phyloP scores from a whole-genome alignment of 23 red algal species.

The Cyanidioschyzon merolae region DNA sequence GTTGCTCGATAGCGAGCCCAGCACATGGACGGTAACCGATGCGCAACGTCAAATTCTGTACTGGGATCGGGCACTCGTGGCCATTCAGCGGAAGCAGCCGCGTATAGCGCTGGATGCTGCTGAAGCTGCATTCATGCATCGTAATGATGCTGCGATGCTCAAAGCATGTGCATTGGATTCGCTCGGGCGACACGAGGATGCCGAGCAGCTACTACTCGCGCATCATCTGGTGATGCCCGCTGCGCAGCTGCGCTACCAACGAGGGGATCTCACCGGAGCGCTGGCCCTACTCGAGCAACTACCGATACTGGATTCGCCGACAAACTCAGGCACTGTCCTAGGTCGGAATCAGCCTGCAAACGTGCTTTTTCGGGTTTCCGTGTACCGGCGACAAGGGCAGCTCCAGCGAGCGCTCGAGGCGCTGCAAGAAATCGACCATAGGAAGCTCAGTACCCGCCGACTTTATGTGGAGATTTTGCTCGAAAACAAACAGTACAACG shows the following conservation, averaged over 20 bases:
- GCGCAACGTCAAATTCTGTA: neutral
- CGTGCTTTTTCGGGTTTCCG: neutral
- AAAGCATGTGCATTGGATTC: neutral
- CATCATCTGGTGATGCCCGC: neutral
- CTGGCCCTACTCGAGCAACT: neutral
- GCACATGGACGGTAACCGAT: neutral
- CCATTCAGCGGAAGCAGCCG: neutral
- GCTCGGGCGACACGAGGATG: neutral
- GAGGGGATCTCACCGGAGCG: neutral
- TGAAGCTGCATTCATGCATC: neutral
- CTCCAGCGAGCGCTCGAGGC: neutral
- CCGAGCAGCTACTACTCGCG: neutral
- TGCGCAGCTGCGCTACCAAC: conserved; percentile 4
- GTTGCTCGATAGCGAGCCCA: neutral
- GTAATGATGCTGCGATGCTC: neutral
- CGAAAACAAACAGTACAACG: neutral
- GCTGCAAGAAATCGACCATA: neutral
- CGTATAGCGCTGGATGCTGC: neutral
- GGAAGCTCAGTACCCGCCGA: neutral
- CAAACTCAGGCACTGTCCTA: neutral
- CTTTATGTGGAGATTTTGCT: neutral
- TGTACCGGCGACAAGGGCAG: neutral
- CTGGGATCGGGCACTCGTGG: neutral
- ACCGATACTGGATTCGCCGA: neutral
- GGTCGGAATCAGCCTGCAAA: neutral